Percentiles rank a stretch among this genome's conserved stretches.
phyloP scores from a whole-genome alignment of 2,329 filamentous ascomycete genomes.

The Hysterium pulicare region DNA sequence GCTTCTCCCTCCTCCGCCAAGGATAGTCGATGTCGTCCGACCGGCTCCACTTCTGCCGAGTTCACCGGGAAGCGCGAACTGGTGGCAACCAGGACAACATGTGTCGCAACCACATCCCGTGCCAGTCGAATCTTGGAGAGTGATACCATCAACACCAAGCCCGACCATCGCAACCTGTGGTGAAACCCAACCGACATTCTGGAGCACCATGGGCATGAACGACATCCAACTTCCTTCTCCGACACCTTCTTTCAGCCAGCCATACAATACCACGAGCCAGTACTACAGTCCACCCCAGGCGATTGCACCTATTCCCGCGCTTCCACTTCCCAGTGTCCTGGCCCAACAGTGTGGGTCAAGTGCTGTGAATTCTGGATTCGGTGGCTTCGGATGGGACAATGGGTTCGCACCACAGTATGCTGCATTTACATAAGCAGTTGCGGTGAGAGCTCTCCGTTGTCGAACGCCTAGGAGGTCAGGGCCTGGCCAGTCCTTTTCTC shows the following conservation, averaged over 20 bases:
- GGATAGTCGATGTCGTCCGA: constrained; percentile 84
- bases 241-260: constrained; percentile 74
- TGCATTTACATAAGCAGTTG: constrained; percentile 70
- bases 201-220: constrained; percentile 73
- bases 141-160: constrained; percentile 84
- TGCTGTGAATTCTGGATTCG: constrained; percentile 58
- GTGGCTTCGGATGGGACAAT: constrained; percentile 79
- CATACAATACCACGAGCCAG: constrained; percentile 65
- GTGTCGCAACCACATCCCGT: constrained; percentile 64
- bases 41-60: constrained; percentile 82
- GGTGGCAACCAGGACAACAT: constrained; percentile 68
- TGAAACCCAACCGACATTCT: constrained; percentile 70
- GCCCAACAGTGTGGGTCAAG: constrained; percentile 78
- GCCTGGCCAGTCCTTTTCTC: constrained; percentile 39
- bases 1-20: constrained; percentile 81
- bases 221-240: constrained; percentile 73
- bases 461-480: constrained; percentile 35
- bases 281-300: constrained; percentile 80
- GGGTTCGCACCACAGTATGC: constrained; percentile 71
- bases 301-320: constrained; percentile 67
- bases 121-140: constrained; percentile 82
- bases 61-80: constrained; percentile 67
- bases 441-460: constrained; percentile 27
- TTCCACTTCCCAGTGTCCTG: constrained; percentile 84
- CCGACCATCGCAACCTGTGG: constrained; percentile 64